Evolutionary conservation across 306 rosid species (phyloP).

Genomic region (Cucumis melo): DNA sequence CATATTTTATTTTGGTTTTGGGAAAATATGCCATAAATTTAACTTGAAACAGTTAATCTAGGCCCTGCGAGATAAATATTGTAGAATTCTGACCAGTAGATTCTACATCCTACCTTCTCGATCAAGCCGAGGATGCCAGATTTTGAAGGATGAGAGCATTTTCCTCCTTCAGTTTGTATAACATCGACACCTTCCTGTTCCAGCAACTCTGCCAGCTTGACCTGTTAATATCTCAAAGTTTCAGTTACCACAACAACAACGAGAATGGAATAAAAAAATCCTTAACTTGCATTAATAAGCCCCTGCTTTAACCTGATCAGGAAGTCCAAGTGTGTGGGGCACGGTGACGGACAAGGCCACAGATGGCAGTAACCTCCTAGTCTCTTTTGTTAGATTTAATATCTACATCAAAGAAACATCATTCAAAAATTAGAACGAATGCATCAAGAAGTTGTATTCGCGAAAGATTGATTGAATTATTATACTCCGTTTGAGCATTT

Average conservation of each 20-base stretch:
- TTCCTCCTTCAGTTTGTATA: constrained; percentile 97
- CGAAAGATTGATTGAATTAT: background rate
- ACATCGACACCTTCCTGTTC: constrained; percentile 78
- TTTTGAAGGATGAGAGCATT: constrained; percentile 62
- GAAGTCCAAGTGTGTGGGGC: constrained; percentile 88
- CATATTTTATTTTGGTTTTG: background rate
- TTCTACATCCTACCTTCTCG: constrained; percentile 50
- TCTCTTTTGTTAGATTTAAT: constrained; percentile 58
- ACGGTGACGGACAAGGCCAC: constrained; percentile 69
- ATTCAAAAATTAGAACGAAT: background rate
- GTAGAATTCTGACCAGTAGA: background rate
- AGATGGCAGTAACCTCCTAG: constrained; percentile 64
- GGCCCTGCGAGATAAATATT: background rate
- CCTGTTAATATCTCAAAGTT: constrained; percentile 25
- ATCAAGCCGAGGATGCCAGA: constrained; percentile 83
- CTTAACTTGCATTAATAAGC: background rate
- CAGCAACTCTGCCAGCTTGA: constrained; percentile 74
- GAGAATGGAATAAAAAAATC: background rate
- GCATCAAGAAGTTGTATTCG: background rate
- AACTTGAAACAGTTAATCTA: background rate
- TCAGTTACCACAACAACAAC: background rate
- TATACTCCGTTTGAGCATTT: background rate
- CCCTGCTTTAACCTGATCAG: constrained; percentile 58
- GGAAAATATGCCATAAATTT: background rate
- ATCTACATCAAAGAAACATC: constrained; percentile 32